Base-by-base conservation (phyloP, 371 early-diverging fungal species). In the Rhizomucor pusillus region DNA sequence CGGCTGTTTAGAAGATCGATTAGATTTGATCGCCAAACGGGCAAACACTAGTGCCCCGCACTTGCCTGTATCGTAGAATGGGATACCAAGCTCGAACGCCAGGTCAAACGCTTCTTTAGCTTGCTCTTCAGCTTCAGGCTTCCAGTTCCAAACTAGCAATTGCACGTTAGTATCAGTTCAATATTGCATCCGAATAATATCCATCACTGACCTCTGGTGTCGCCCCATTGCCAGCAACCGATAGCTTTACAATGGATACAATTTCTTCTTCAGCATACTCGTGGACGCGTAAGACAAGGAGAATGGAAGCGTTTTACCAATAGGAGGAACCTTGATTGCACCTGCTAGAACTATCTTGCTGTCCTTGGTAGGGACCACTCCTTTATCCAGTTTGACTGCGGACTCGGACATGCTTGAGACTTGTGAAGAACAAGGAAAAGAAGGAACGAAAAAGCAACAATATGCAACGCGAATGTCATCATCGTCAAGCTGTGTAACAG, bases 141-240 rank as follows among this genome's bases (percentile, higher is more conserved):
- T 64, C 75, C 75, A 75, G 43, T 59, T 56, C 71, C 75, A 69
- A 6, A 55, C 70, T 67, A 55, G 5, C 19, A n/a, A 1, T 16
- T 16, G 4, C 23, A 7, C 5, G 23, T 16, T 14, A 25, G 25
- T 19, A 9, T 16, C 18, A 3, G 13, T 46, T 16, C 13, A 44
- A 49, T 1, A 37, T 19, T 33, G 2, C 0, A 12, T 22, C 16
- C 19, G 13, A 23, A 37, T 40, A 49, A 14, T 4, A n/a, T n/a
- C n/a, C n/a, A n/a, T 18, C 7, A 52, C 67, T 63, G 71, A 75
- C 69, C 41, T 11, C 19, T 22, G 4, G 60, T 67, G 56, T 74
- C 81, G 14, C 81, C 81, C 77, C 77, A 81, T 47, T 79, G 71
- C 81, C 81, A 81, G 16, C 71, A 66, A 41, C 81, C 81, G 39